Evolutionary conservation across 1,139 yeast species (phyloP).

Genomic region (Geotrichum reessii): DNA sequence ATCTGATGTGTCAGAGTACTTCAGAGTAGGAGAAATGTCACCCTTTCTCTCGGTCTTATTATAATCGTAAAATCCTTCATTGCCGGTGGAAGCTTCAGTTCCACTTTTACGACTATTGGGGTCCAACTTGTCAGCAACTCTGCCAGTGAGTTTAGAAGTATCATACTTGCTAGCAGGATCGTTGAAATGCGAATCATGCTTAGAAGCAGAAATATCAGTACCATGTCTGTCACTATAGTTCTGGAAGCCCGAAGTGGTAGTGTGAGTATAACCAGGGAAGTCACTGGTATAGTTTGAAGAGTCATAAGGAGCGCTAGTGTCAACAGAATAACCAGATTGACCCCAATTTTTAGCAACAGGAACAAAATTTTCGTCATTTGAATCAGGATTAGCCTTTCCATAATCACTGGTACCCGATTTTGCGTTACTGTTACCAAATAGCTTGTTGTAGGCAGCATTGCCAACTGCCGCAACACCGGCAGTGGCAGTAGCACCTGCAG

Average conservation of each 20-base stretch:
- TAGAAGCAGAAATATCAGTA: neutral
- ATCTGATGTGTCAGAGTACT: constrained; percentile 1
- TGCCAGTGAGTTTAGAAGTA: constrained; percentile 1
- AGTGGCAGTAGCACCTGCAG: constrained; percentile 12
- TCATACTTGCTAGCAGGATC: constrained; percentile 3
- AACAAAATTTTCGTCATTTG: too few species aligned
- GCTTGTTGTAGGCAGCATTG: constrained; percentile 10
- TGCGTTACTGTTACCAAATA: constrained; percentile 2
- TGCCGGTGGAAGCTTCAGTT: neutral
- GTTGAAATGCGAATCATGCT: neutral
- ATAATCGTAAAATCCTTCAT: neutral
- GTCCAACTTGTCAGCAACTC: constrained; percentile 5
- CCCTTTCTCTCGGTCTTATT: constrained; percentile 9
- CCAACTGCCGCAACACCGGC: constrained; percentile 14
- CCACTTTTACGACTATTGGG: constrained; percentile 3
- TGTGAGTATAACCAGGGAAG: neutral
- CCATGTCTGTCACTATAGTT: too few species aligned
- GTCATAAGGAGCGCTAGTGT: neutral
- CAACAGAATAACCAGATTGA: neutral
- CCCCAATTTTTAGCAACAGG: neutral
- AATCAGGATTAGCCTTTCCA: too few species aligned
- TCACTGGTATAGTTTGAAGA: neutral
- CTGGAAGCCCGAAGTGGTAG: neutral
- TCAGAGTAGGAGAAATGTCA: constrained; percentile 7
- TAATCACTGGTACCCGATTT: too few species aligned